Base-by-base conservation (phyloP, 2,329 filamentous ascomycete genomes). In the Cladosporium sp. region DNA sequence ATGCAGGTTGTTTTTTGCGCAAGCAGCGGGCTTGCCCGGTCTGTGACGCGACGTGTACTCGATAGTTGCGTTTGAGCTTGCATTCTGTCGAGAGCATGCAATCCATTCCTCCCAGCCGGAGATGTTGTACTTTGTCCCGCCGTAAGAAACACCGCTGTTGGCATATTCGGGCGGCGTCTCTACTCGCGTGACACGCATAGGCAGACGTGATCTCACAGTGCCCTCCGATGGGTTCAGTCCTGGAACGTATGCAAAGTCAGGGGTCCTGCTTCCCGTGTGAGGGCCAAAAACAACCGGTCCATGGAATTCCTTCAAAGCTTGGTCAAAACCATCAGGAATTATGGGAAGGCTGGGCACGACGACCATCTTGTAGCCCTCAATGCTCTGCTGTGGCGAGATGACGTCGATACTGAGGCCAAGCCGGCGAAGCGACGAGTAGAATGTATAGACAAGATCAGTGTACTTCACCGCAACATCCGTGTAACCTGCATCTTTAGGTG, bases 301-400 rank as follows among this genome's bases (percentile, higher is more conserved):
- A 2, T 54, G 50, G 40, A 55, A 60, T 14, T 54, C 33, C 9
- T 49, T 32, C 3, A 61, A 44, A 5, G 53, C 33, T 22, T 45
- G 16, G 14, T 60, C 49, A 53, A 61, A 60, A 8, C 46, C 13
- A 2, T 55, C 51, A 2, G 56, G 57, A 10, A 60, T 59, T 37
- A 61, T 60, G 3, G 59, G 59, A 4, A 61, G 55, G 28, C 54
- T 58, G 14, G 59, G 59, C 11, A 61, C 58, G 10, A 61, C 49
- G 7, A 59, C 54, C 53, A 59, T 54, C 34, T 60, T 60, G 50
- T 61, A 61, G 1, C 54, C 53, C 28, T 49, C 43, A 7, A 61
- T 19, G 34, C 42, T 49, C 37, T 60, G 57, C 16, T 59, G 56
- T 3, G 58, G 52, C 1, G 57, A 59, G 9, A 62, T 58, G 32